A percentile compares a stretch with the other conserved stretches of the same genome.
Conservation (phyloP, 108 stramenopile species). For the Chaetoceros muelleri region DNA sequence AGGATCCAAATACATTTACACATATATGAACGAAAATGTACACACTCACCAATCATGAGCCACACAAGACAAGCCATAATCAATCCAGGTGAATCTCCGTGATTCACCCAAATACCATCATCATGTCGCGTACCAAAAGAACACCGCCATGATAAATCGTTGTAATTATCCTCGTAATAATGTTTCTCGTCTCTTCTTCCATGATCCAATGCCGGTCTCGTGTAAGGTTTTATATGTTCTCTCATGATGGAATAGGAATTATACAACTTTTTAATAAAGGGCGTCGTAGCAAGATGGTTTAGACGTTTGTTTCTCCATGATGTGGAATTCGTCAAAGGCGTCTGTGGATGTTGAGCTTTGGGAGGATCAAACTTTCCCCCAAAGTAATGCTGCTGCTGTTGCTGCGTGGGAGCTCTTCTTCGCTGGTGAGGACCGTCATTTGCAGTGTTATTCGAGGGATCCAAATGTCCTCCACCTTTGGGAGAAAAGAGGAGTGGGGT, state of each 20-base stretch:
- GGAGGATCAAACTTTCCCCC: neutral
- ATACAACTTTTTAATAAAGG: neutral
- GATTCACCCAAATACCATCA: slow-evolving; percentile 75
- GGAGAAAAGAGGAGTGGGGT: neutral
- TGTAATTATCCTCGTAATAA: slow-evolving; percentile 53
- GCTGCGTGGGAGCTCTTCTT: neutral
- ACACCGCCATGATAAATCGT: slow-evolving; percentile 55
- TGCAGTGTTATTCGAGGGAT: neutral
- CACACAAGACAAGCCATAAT: slow-evolving; percentile 72
- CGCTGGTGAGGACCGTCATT: neutral
- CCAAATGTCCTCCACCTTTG: neutral
- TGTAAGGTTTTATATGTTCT: neutral
- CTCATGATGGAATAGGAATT: neutral
- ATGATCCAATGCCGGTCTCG: neutral
- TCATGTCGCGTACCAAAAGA: slow-evolving; percentile 50
- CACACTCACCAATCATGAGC: slow-evolving; percentile 52
- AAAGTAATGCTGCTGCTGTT: neutral
- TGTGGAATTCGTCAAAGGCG: neutral
- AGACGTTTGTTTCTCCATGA: neutral
- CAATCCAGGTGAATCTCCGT: slow-evolving; percentile 57
- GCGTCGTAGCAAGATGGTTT: too few relatives aligned
- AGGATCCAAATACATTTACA: too few relatives aligned
- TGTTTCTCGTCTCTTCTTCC: slow-evolving; percentile 9
- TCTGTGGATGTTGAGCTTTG: neutral
- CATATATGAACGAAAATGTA: too few relatives aligned